Conservation (phyloP, 108 stramenopile species). For the Fistulifera solaris region DNA sequence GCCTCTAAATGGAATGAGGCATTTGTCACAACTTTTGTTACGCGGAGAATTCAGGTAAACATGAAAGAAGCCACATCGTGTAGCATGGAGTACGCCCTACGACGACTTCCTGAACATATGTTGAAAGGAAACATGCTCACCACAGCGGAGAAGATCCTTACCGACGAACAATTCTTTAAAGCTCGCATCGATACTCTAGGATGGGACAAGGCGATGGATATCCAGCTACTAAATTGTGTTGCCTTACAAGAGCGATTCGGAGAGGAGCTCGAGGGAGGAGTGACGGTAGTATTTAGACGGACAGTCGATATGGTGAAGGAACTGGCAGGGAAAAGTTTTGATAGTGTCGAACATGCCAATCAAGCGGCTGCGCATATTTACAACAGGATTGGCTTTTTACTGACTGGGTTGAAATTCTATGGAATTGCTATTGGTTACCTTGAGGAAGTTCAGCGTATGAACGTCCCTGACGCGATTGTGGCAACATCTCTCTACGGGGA, state of each 20-base stretch:
- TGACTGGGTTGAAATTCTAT: constrained; percentile 28
- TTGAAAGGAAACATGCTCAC: constrained; percentile 32
- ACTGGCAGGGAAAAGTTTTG: not conserved
- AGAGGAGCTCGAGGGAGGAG: not conserved
- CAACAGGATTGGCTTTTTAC: constrained; percentile 25
- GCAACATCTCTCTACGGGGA: constrained; percentile 32
- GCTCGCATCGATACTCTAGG: constrained; percentile 36
- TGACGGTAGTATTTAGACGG: constrained; percentile 2
- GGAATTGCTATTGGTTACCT: constrained; percentile 30
- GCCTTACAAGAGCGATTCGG: not conserved
- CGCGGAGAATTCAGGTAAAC: constrained; percentile 7
- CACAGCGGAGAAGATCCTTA: constrained; percentile 27
- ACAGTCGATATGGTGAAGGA: constrained; percentile 4
- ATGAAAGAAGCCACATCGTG: not conserved
- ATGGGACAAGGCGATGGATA: constrained; percentile 29
- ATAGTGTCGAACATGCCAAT: not conserved
- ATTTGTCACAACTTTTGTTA: constrained; percentile 31
- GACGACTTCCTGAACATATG: constrained; percentile 35
- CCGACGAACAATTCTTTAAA: constrained; percentile 34
- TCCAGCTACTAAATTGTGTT: constrained; percentile 29
- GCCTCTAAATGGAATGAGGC: constrained; percentile 30
- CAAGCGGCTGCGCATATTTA: constrained; percentile 15
- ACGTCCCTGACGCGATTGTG: constrained; percentile 19
- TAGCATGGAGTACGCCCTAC: constrained; percentile 29
- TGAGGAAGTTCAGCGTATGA: constrained; percentile 28